Evolutionary conservation across 1,284 basidiomycete genomes (phyloP).

Genomic region (Sphagnurus paluster): DNA sequence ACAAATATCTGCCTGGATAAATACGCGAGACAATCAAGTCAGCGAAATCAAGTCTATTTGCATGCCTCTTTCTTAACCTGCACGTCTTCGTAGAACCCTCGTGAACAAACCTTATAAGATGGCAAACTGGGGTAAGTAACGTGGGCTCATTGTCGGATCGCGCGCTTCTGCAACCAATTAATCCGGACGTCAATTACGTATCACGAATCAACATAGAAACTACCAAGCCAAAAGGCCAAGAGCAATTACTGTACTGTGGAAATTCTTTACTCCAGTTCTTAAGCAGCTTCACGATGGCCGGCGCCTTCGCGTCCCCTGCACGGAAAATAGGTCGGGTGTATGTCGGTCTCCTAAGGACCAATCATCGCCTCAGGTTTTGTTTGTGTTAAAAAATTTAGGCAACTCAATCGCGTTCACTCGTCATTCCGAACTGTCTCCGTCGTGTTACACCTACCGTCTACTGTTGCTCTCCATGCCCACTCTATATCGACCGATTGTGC

Average conservation of each 20-base stretch:
- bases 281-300: not conserved
- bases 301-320: not conserved
- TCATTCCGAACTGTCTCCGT: constrained; percentile 29
- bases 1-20: not conserved
- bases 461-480: not conserved
- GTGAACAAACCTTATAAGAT: not conserved
- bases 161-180: not conserved
- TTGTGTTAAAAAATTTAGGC: constrained; percentile 6
- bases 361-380: constrained; percentile 5
- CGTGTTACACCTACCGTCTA: not conserved
- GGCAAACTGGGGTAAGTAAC: not conserved
- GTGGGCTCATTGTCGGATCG: not conserved
- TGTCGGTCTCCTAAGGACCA: constrained; percentile 23
- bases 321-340: constrained; percentile 34
- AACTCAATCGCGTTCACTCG: constrained; percentile 12
- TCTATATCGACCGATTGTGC: not conserved
- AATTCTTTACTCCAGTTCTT: not conserved
- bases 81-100: not conserved
- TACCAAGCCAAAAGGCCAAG: constrained; percentile 14
- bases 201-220: not conserved
- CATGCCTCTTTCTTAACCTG: not conserved
- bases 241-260: too few relatives aligned
- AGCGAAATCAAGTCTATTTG: not conserved
- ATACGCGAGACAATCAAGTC: not conserved
- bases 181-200: not conserved